Percentiles rank a stretch among this genome's conserved stretches.
These are phyloP conservation scores for Fraxinus velutina DNA, from an alignment of 305 asterid species.

Conservation along the genomic window DNA sequence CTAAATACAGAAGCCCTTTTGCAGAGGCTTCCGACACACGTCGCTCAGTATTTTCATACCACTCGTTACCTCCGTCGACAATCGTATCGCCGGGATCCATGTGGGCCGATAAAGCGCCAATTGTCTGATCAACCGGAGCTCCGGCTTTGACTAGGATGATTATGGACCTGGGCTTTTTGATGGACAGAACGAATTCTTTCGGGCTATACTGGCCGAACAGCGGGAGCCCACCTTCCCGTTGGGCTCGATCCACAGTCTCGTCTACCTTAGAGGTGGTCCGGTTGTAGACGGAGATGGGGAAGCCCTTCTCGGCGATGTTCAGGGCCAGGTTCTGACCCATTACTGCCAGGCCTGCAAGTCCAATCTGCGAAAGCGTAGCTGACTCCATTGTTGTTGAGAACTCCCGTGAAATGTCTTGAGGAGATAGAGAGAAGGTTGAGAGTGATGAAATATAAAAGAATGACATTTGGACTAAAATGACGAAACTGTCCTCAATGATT, in stretches of 20 bases:
- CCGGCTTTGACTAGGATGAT: slow-evolving; percentile 87
- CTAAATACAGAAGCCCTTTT: slow-evolving; percentile 62
- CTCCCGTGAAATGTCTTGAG: not conserved
- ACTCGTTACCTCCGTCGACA: slow-evolving; percentile 87
- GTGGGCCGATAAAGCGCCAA: slow-evolving; percentile 50
- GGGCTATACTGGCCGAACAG: slow-evolving; percentile 60
- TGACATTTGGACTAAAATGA: slow-evolving; percentile 4
- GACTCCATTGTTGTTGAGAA: slow-evolving; percentile 38
- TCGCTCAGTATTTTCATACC: slow-evolving; percentile 88
- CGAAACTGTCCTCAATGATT: not conserved
- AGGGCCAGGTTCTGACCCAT: slow-evolving; percentile 89
- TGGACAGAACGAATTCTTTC: slow-evolving; percentile 61
- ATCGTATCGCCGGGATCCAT: slow-evolving; percentile 85
- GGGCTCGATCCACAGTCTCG: slow-evolving; percentile 76
- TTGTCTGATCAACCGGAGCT: slow-evolving; percentile 78
- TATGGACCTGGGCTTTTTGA: slow-evolving; percentile 64
- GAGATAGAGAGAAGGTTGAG: not conserved
- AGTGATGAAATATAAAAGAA: not conserved
- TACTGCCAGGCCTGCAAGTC: slow-evolving; percentile 76
- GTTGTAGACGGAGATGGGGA: slow-evolving; percentile 85
- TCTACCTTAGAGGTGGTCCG: slow-evolving; percentile 75
- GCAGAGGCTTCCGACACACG: slow-evolving; percentile 45
- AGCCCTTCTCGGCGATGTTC: slow-evolving; percentile 83
- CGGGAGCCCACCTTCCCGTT: slow-evolving; percentile 64
- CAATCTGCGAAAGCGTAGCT: slow-evolving; percentile 62